Evolutionary conservation across 2,329 filamentous ascomycete genomes (phyloP).

Genomic region (Talaromyces sp.): DNA sequence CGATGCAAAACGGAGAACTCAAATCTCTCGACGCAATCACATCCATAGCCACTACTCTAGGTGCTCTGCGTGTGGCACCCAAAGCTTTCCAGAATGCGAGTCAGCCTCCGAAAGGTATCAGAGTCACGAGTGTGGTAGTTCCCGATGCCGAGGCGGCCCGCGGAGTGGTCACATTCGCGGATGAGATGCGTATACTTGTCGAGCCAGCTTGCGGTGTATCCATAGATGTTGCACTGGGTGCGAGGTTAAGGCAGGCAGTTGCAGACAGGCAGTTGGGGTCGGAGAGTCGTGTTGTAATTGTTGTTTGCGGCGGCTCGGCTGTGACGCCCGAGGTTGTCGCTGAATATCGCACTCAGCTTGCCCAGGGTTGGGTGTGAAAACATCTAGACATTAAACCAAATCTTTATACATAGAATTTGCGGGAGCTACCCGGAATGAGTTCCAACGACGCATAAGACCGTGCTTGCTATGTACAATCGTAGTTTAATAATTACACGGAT

Average conservation of each 20-base stretch:
- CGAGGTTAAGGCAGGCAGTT: conserved; percentile 26
- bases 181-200: conserved; percentile 73
- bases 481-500: not conserved
- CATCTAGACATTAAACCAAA: not conserved
- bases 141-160: conserved; percentile 72
- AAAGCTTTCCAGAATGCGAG: conserved; percentile 61
- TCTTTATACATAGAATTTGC: no score
- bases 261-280: conserved; percentile 24
- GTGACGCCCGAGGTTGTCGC: conserved; percentile 51
- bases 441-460: not conserved
- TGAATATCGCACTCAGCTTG: conserved; percentile 46
- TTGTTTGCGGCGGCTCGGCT: conserved; percentile 47
- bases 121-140: conserved; percentile 59
- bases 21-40: conserved; percentile 65
- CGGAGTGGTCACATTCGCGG: conserved; percentile 68
- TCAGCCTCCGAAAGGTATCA: conserved; percentile 34
- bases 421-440: not conserved
- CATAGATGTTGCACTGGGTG: conserved; percentile 46
- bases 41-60: conserved; percentile 67
- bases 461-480: not conserved
- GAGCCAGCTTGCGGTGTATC: conserved; percentile 80
- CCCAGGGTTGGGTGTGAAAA: conserved; percentile 26
- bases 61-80: conserved; percentile 61
- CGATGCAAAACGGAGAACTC: conserved; percentile 52
- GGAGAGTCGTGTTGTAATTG: conserved; percentile 35